Percentiles rank a stretch among this genome's conserved stretches.
Evolutionary conservation across 106 monocot species (phyloP).

Genomic region (Acorus calamus): DNA sequence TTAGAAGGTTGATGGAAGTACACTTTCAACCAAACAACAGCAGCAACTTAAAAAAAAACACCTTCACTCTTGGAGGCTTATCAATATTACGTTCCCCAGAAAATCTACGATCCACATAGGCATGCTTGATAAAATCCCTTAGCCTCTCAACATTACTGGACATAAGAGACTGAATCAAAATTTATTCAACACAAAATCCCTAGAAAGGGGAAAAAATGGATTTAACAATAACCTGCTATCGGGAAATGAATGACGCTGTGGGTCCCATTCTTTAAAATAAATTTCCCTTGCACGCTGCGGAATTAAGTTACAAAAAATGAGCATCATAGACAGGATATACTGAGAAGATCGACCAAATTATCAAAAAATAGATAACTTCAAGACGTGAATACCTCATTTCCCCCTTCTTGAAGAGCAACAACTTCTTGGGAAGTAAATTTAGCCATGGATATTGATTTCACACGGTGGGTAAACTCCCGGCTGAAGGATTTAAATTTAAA

Average conservation of each 20-base stretch:
- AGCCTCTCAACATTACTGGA: conserved; percentile 68
- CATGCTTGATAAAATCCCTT: conserved; percentile 81
- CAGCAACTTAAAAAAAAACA: conserved; percentile 9
- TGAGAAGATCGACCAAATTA: not conserved
- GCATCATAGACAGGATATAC: not conserved
- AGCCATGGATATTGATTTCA: conserved; percentile 95
- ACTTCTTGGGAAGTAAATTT: conserved; percentile 89
- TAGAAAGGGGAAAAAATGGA: conserved; percentile 1
- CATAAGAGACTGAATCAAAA: conserved; percentile 9
- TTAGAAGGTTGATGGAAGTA: not conserved
- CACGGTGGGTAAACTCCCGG: conserved; percentile 92
- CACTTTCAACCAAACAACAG: not conserved
- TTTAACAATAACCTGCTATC: conserved; percentile 61
- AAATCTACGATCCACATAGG: conserved; percentile 77
- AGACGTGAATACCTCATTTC: conserved; percentile 64
- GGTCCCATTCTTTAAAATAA: conserved; percentile 84
- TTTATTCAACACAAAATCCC: not conserved
- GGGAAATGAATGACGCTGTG: conserved; percentile 64
- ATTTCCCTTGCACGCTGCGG: conserved; percentile 62
- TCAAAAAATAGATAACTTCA: not conserved
- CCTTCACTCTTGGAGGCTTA: conserved; percentile 48
- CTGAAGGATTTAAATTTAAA: conserved; percentile 16
- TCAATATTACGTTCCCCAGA: conserved; percentile 46
- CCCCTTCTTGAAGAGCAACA: conserved; percentile 79
- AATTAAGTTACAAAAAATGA: not conserved